These are phyloP conservation scores for Fusarium verticillioides DNA, from an alignment of 2,329 filamentous ascomycete species.

Conservation along the genomic window DNA sequence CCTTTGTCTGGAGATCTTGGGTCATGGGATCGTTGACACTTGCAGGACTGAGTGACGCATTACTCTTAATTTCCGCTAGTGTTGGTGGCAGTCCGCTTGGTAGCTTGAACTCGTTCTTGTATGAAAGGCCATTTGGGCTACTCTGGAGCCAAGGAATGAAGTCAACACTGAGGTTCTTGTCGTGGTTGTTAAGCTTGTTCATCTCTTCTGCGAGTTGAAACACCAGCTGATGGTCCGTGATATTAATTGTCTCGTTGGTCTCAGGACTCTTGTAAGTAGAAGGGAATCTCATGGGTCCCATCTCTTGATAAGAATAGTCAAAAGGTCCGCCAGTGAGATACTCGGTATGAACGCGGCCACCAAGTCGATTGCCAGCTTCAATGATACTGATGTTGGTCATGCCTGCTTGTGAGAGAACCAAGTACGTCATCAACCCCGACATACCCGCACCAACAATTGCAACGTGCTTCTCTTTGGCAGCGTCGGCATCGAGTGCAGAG, in stretches of 20 bases:
- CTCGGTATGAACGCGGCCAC: constrained; percentile 9
- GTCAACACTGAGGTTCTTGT: constrained; percentile 11
- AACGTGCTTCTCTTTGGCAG: constrained; percentile 1
- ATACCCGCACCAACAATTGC: constrained; percentile 2
- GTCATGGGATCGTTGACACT: rapidly evolving
- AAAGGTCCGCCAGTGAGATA: background rate
- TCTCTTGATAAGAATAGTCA: constrained; percentile 20
- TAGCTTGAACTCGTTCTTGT: constrained; percentile 17
- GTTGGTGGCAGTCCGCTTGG: background rate
- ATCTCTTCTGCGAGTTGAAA: constrained; percentile 16
- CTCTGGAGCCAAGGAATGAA: constrained; percentile 13
- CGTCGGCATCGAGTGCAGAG: background rate
- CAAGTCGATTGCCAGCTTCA: background rate
- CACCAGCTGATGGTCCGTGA: constrained; percentile 1
- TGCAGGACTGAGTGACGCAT: background rate
- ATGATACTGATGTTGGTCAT: constrained; percentile 19
- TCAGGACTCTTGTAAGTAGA: constrained; percentile 5
- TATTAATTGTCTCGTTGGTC: constrained; percentile 15
- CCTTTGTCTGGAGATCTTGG: background rate
- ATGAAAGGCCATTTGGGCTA: background rate
- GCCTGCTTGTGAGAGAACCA: constrained; percentile 3
- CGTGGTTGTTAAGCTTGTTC: constrained; percentile 5
- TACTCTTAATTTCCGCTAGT: background rate
- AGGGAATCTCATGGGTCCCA: constrained; percentile 18
- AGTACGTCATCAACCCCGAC: background rate